Base-by-base conservation (phyloP, 768 basidiomycete genomes). In the Aureoboletus auriporus region DNA sequence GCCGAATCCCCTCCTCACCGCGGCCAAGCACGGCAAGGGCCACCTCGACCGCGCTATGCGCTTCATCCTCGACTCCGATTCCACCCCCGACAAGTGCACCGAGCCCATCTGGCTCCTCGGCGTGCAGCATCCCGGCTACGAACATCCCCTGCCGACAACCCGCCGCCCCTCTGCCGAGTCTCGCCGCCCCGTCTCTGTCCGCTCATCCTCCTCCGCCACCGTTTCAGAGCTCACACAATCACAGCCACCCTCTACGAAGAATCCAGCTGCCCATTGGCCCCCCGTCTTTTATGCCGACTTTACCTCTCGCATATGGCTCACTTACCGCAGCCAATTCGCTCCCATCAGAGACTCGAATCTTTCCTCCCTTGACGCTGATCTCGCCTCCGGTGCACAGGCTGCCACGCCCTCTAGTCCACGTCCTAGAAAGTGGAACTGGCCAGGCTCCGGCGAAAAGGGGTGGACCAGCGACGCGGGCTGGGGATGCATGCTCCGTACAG, bases 71-170 rank as follows among this genome's bases (percentile, higher is more conserved):
- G 94, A 97, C 69, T 81, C 82, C 56, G 94, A 97, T 67, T 82
- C 92, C 14, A 80, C 77, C 4, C 90, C 89, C 2, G 93, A 96
- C 65, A 84, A 78, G 60, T 93, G 83, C 46, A 61, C 76, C 0
- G 89, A 93, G 16, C 79, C 85, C 0, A 95, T 97, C 27, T 96
- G 93, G 93, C 68, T 96, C 2, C 74, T 96, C 20, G 94, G 93
- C 34, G 83, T 92, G 4, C 75, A 79, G 53, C 92, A 93, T 51
- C 76, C 80, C 4, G 89, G 89, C 0, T 89, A 83, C 56, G 87
- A 86, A 53, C 68, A 71, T 2, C 54, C 54, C 6, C 17, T 49
- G 28, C 54, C 65, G 0, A 61, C 67, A 39, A 59, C 58, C 30
- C 71, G 71, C 12, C 72, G 76, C 50, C 62, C 68, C 41, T 73